Percentiles rank a stretch among this genome's conserved stretches.
These are phyloP conservation scores for Trichoderma afroharzianum DNA, from an alignment of 2,329 filamentous ascomycete species.

Conservation along the genomic window DNA sequence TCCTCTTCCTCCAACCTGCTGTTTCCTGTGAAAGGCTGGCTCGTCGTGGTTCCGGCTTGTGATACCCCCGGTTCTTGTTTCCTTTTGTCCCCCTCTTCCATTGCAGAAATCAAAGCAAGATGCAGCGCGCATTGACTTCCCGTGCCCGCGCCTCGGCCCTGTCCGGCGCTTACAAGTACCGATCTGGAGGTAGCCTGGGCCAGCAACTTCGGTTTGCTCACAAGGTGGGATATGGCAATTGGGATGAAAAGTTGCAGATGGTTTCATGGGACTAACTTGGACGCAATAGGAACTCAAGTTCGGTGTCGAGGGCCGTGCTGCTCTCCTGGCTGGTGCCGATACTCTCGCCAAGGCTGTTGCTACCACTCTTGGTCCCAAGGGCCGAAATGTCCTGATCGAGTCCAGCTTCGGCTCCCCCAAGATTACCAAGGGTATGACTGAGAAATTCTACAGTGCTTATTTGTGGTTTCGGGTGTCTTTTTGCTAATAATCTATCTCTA, in stretches of 20 bases:
- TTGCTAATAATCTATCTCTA: conserved; percentile 18
- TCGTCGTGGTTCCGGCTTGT: conserved; percentile 26
- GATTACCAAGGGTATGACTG: conserved; percentile 86
- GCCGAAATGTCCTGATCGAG: conserved; percentile 97
- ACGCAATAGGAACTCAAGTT: conserved; percentile 84
- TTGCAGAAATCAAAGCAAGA: conserved; percentile 48
- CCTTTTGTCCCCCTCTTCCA: conserved; percentile 24
- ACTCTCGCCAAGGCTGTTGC: conserved; percentile 94
- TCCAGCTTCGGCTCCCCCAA: conserved; percentile 98
- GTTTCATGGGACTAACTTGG: conserved; percentile 28
- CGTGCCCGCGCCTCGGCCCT: conserved; percentile 76
- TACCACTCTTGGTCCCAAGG: conserved; percentile 95
- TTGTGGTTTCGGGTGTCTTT: neutral
- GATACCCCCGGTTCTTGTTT: conserved; percentile 24
- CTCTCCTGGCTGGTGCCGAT: conserved; percentile 90
- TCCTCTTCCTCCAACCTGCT: conserved; percentile 15
- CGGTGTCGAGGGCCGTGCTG: conserved; percentile 86
- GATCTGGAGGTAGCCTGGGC: conserved; percentile 61
- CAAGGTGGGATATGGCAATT: conserved; percentile 63
- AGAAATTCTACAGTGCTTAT: conserved; percentile 18
- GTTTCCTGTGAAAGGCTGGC: conserved; percentile 8
- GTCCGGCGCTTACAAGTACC: conserved; percentile 65
- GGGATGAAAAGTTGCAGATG: neutral
- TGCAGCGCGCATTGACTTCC: conserved; percentile 94
- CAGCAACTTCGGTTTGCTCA: conserved; percentile 96